Evolutionary conservation across 2,329 filamentous ascomycete species (phyloP), one percentile per base, ranked within the genome.

Genomic region (Dothideomycetes sp.): DNA sequence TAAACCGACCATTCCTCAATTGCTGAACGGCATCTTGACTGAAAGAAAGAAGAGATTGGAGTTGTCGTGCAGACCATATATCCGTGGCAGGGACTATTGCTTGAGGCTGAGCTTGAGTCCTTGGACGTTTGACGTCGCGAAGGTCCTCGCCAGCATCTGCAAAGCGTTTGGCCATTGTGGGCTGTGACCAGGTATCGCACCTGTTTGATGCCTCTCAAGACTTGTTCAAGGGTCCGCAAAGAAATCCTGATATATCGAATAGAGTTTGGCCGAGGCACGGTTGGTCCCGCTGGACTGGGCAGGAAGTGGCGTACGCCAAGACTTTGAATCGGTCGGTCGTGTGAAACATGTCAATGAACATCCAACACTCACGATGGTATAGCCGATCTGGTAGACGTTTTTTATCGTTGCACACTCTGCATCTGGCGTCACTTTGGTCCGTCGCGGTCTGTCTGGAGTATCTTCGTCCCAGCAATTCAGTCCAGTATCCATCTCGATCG

Each of bases 1-100:
- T 3, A 9, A 8, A 36, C 17, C 3, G 61, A 75, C 73, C 80
- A 61, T 82, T 81, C 56, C 81, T 74, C 52, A 80, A 70, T 60
- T 75, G 68, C 53, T 68, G 64, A 57, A 77, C 62, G 57, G 50
- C 56, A 48, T 86, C 79, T 60, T 86, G 81, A 48, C 82, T 71
- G 53, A 87, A 87, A 40, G 69, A 62, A 31, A 91, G 69, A 33
- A 86, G 67, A 44, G 77, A 70, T 52, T 73, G 73, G 44, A 91
- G 67, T 54, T 91, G 81, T 38, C 75, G 70, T 46, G 72, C 70
- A 29, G 76, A 76, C 36, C 68, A 63, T 34, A 84, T 68, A 29
- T 80, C 41, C 5, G 27, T 39, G 11, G 37, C 32, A 10, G 34
- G 34, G 19, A 41, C 29, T 1, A 31, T 33, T 5, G 35, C 36